Conservation (phyloP, 176 grass and related monocot genomes). For the Zea luxurians region DNA sequence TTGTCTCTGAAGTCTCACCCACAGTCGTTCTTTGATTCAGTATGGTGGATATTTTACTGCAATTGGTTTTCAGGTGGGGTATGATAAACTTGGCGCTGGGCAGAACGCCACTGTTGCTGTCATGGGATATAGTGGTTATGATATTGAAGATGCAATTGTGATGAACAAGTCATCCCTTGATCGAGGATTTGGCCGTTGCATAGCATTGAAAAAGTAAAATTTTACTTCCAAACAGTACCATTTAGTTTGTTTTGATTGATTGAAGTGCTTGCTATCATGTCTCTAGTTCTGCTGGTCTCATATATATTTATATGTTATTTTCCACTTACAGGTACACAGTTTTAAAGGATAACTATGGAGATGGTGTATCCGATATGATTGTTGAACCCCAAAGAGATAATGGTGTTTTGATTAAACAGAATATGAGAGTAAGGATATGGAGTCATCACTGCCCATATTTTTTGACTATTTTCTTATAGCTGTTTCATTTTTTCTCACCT, state of each 20-base stretch:
- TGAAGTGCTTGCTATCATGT: too few species aligned
- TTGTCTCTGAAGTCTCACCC: conserved; percentile 17
- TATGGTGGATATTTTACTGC: not conserved
- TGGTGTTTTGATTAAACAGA: conserved; percentile 30
- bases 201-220: conserved; percentile 89
- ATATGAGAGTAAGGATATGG: too few species aligned
- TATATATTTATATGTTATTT: too few species aligned
- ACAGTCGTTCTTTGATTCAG: too few species aligned
- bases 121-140: conserved; percentile 96
- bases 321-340: conserved; percentile 57
- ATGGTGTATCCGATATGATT: conserved; percentile 64
- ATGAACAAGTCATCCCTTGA: conserved; percentile 99
- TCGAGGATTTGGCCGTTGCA: conserved; percentile 93
- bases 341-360: conserved; percentile 52
- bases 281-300: too few species aligned
- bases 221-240: too few species aligned
- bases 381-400: conserved; percentile 64
- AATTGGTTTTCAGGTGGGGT: conserved; percentile 69
- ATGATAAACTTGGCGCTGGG: conserved; percentile 88
- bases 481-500: too few species aligned
- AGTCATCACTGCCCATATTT: too few species aligned
- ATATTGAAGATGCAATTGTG: conserved; percentile 99
- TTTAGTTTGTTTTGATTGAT: too few species aligned
- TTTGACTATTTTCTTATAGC: too few species aligned
- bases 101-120: conserved; percentile 98